Base-by-base conservation (phyloP, 2,329 filamentous ascomycete genomes). In the Aulographum hederae region DNA sequence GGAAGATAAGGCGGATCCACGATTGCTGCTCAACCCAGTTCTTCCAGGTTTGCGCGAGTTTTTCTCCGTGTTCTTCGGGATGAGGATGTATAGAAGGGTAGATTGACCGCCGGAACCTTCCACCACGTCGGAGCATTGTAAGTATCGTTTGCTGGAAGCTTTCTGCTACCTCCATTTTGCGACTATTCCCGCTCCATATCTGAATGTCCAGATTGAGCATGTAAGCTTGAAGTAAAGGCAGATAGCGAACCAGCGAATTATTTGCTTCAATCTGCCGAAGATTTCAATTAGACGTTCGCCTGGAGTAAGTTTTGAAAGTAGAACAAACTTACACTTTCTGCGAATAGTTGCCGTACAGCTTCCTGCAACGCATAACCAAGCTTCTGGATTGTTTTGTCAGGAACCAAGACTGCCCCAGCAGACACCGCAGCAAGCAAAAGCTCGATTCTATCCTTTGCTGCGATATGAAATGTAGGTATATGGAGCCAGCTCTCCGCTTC, bases 1-100 rank as follows among this genome's bases (percentile, higher is more conserved):
- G 70, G 36, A 76, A 72, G 3, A 69, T 67, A 2, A 82, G 63
- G 54, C 73, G 63, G 45, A 78, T 77, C 54, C 69, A 77, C 3
- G 68, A 71, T 43, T 80, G 75, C 36, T 67, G 57, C 29, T 68
- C 58, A 11, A 67, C 60, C 75, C 75, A 81, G 16, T 52, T 50
- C 34, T 53, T 59, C 76, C 76, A 81, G 41, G 78, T 79, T 3
- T 58, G 52, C 35, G 77, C 63, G 1, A 82, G 51, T 2, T 52
- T 52, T 13, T 66, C 48, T 1, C 66, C 69, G 15, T 66, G 55
- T 34, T 78, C 73, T 1, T 63, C 59, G 1, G 59, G 43, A n/a
- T 52, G 45, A 2, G 70, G 62, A 0, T 54, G 45, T 11, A 75
- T 59, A 2, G 54, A 47, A 2, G 62, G 58, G 43, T 69, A 73